Base-by-base conservation (phyloP, 75 land plant genomes). In the Pseudotsuga menziesii region DNA sequence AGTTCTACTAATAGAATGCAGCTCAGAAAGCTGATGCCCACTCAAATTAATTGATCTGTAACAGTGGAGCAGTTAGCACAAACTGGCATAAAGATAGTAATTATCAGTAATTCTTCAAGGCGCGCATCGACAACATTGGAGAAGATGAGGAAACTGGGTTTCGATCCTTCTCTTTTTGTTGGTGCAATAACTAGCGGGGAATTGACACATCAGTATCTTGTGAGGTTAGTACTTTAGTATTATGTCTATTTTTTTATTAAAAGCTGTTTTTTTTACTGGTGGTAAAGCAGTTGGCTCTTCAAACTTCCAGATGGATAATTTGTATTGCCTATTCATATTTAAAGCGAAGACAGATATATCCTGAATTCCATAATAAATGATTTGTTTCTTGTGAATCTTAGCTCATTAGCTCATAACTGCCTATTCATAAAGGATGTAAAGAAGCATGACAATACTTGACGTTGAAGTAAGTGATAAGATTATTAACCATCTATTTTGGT, bases 171-270 rank as follows among this genome's bases (percentile, higher is more conserved):
- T 58, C 82, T 93, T 4, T 89, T 93, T 73, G 64, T 78, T 56
- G 96, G 94, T 22, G 88, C 89, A 13, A 88, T 93, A n/a, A 93
- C 96, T 14, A 93, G 96, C 79, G 96, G 96, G 78, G 96, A 93
- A 76, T 76, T 93, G n/a, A 93, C 96, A 7, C 90, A 93, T 80
- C 84, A 86, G 62, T 86, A 80, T 75, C 83, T 93, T 57, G 74
- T 57, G 22, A 83, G 88, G 95, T 92, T 70, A 36, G 75, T 75
- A 23, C 22, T 58, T 54, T 22, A 13, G 8, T 26, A 3, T 57
- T 29, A 23, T 71, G 29, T 48, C 52, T 52, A n/a, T 39, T 69
- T 2, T 6, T 69, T 17, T 20, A n/a, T 41, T 17, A 69, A 69
- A 41, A n/a, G 39, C 11, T 29, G 48, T 20, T n/a, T 69, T 69